phyloP scores from a whole-genome alignment of 2,329 filamentous ascomycete genomes.

The Penicillium polonicum region DNA sequence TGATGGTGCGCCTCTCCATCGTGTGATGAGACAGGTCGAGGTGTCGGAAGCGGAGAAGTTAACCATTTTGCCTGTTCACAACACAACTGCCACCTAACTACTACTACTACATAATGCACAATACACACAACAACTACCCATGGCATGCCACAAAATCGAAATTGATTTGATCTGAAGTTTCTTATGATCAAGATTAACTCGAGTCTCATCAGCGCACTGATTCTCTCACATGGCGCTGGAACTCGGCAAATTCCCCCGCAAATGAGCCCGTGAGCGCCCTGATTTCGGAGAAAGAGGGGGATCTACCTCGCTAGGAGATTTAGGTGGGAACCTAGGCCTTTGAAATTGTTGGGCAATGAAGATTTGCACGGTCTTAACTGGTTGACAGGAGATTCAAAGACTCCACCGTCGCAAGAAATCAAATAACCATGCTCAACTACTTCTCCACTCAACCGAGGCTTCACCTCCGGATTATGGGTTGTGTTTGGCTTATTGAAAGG shows the following conservation, averaged over 20 bases:
- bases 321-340: neutral
- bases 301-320: neutral
- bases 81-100: neutral
- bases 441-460: constrained; percentile 5
- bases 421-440: neutral
- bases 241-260: constrained; percentile 14
- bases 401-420: neutral
- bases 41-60: neutral
- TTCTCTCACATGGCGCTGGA: constrained; percentile 21
- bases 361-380: neutral
- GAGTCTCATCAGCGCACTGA: neutral
- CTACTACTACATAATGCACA: too few relatives aligned
- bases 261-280: neutral
- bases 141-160: too few relatives aligned
- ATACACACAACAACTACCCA: too few relatives aligned
- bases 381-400: neutral
- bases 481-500: neutral
- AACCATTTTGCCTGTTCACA: neutral
- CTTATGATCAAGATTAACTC: neutral
- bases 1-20: neutral
- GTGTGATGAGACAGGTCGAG: neutral
- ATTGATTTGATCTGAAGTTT: neutral
- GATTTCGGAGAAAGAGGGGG: constrained; percentile 4
- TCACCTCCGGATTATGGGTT: neutral
- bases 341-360: neutral